These are phyloP conservation scores for Lactarius psammicola DNA, from an alignment of 768 basidiomycete genomes.

Conservation along the genomic window DNA sequence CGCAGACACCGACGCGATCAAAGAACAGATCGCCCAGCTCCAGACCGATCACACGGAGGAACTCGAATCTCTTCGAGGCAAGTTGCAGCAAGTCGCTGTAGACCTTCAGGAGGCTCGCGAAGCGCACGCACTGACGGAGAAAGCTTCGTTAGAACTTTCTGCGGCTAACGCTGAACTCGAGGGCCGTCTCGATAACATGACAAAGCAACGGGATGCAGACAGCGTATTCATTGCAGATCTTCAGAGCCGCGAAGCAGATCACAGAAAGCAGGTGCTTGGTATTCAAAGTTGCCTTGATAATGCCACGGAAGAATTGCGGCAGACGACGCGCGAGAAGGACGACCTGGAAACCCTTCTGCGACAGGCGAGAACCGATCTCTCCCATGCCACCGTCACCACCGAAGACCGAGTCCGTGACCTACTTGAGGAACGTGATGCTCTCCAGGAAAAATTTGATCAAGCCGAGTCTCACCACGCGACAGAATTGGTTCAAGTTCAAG, in stretches of 20 bases:
- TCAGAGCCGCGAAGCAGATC: slow-evolving; percentile 2
- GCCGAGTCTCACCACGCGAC: slow-evolving; percentile 31
- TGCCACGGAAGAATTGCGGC: slow-evolving; percentile 12
- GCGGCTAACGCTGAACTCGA: slow-evolving; percentile 22
- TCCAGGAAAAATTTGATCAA: slow-evolving; percentile 33
- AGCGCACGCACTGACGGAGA: slow-evolving; percentile 34
- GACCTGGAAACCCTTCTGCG: slow-evolving; percentile 17
- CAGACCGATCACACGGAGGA: slow-evolving; percentile 26
- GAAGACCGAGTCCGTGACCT: slow-evolving; percentile 16
- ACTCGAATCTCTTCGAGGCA: slow-evolving; percentile 29
- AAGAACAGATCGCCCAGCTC: slow-evolving; percentile 21
- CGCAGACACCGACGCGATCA: slow-evolving; percentile 7
- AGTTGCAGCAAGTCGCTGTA: slow-evolving; percentile 25
- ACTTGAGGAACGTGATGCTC: slow-evolving; percentile 34
- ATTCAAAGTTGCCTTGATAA: slow-evolving; percentile 20
- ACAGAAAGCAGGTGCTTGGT: slow-evolving; percentile 7
- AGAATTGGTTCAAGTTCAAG: slow-evolving; percentile 23
- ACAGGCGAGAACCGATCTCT: slow-evolving; percentile 9
- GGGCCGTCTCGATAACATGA: slow-evolving; percentile 13
- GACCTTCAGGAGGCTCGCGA: slow-evolving; percentile 28
- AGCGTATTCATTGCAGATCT: slow-evolving; percentile 9
- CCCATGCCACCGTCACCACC: background rate
- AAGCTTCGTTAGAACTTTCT: slow-evolving; percentile 32
- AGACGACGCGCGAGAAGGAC: slow-evolving; percentile 13
- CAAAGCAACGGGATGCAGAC: slow-evolving; percentile 15